Evolutionary conservation across 2,329 filamentous ascomycete genomes (phyloP).

Genomic region (Aschersonia sp.): DNA sequence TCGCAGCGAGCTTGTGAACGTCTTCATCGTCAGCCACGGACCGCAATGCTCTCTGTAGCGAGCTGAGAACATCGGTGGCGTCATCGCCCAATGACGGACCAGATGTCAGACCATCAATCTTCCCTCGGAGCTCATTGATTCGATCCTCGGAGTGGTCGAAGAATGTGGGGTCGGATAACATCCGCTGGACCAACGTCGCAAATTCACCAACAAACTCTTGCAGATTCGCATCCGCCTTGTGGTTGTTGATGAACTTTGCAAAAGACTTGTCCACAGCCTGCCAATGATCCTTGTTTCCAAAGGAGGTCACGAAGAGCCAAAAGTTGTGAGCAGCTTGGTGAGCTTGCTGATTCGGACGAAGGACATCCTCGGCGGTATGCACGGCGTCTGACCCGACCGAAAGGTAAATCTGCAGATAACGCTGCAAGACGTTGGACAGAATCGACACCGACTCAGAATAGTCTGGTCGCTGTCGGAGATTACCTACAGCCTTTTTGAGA

Average conservation of each 20-base stretch:
- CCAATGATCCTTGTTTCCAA: conserved; percentile 66
- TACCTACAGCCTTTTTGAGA: conserved; percentile 60
- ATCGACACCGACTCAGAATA: conserved; percentile 80
- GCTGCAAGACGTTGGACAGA: conserved; percentile 58
- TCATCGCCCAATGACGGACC: conserved; percentile 59
- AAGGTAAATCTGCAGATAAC: conserved; percentile 67
- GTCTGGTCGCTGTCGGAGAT: conserved; percentile 61
- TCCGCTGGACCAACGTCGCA: conserved; percentile 59
- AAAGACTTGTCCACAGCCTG: conserved; percentile 55
- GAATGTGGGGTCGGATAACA: conserved; percentile 76
- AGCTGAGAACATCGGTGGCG: conserved; percentile 55
- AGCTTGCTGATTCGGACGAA: conserved; percentile 58
- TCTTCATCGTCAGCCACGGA: conserved; percentile 60
- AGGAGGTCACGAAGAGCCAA: conserved; percentile 66
- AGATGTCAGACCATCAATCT: conserved; percentile 47
- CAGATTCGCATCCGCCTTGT: conserved; percentile 66
- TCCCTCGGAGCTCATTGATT: conserved; percentile 33
- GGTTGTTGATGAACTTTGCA: conserved; percentile 57
- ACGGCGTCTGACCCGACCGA: conserved; percentile 54
- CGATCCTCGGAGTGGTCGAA: conserved; percentile 56
- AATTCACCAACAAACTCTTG: conserved; percentile 62
- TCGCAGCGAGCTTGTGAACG: conserved; percentile 53
- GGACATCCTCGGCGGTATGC: conserved; percentile 51
- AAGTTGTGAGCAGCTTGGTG: conserved; percentile 67
- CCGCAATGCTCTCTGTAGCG: conserved; percentile 51